Conservation (phyloP, 2,329 filamentous ascomycete genomes). For the Hysterium pulicare region DNA sequence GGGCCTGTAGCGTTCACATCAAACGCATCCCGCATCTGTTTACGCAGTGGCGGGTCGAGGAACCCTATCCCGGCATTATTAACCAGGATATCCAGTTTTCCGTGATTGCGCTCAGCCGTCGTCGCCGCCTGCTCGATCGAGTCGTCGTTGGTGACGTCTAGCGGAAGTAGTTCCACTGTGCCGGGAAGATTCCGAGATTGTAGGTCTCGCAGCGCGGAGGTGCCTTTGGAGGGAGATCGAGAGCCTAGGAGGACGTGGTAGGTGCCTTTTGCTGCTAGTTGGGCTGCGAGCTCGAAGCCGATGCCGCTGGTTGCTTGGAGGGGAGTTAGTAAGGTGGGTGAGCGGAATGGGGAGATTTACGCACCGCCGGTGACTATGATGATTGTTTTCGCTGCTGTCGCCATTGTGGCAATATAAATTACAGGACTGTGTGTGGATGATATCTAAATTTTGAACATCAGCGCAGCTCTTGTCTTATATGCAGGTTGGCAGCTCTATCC, state of each 20-base stretch:
- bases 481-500: no score
- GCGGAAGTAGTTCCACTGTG: constrained; percentile 36
- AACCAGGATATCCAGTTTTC: constrained; percentile 36
- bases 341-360: constrained; percentile 3
- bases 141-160: constrained; percentile 44
- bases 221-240: constrained; percentile 20
- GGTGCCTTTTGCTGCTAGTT: constrained; percentile 31
- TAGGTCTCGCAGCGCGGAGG: constrained; percentile 23
- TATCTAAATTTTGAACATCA: no score
- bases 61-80: constrained; percentile 37
- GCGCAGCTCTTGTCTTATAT: no score
- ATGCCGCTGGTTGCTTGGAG: constrained; percentile 46
- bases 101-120: constrained; percentile 14
- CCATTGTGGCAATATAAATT: no score
- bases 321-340: constrained; percentile 1
- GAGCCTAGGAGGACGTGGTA: constrained; percentile 33
- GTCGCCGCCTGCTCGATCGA: constrained; percentile 34
- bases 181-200: constrained; percentile 24
- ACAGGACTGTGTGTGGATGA: no score
- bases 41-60: constrained; percentile 17
- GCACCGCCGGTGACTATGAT: constrained; percentile 39
- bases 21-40: constrained; percentile 17
- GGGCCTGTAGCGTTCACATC: constrained; percentile 23
- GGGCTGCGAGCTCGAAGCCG: constrained; percentile 42
- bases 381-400: constrained; percentile 19